Percentiles rank a stretch among this genome's conserved stretches.
Conservation (phyloP, 805 yeast species). For the Debaryomyces tyrocola region DNA sequence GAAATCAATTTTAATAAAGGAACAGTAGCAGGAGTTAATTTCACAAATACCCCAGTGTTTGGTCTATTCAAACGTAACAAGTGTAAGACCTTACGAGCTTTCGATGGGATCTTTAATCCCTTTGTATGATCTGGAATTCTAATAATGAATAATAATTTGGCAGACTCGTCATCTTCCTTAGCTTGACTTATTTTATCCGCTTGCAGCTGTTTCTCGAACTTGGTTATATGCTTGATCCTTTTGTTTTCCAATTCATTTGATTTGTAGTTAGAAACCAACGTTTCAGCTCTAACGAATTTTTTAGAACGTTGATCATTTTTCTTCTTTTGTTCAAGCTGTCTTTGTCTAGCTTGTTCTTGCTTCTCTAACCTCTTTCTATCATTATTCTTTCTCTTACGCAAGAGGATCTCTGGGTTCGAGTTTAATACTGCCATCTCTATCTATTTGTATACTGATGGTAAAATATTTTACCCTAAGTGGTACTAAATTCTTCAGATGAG, state of each 20-base stretch:
- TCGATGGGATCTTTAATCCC: slow-evolving; percentile 65
- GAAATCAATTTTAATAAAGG: slow-evolving; percentile 67
- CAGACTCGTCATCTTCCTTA: slow-evolving; percentile 12
- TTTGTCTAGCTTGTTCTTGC: slow-evolving; percentile 61
- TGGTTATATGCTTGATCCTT: slow-evolving; percentile 63
- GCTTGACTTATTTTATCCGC: slow-evolving; percentile 21
- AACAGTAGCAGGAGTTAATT: slow-evolving; percentile 55
- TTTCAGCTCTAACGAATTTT: slow-evolving; percentile 72
- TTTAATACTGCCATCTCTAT: slow-evolving; percentile 49
- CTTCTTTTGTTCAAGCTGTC: slow-evolving; percentile 44
- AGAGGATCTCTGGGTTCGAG: slow-evolving; percentile 73
- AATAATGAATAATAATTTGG: slow-evolving; percentile 59
- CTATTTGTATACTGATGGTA: background rate
- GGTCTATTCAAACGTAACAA: slow-evolving; percentile 58
- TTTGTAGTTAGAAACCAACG: slow-evolving; percentile 63
- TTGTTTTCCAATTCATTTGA: slow-evolving; percentile 67
- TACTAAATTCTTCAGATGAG: background rate
- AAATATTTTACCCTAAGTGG: background rate
- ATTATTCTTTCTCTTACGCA: slow-evolving; percentile 76
- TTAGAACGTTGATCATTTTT: slow-evolving; percentile 45
- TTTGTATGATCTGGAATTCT: slow-evolving; percentile 61
- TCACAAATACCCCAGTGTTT: slow-evolving; percentile 73
- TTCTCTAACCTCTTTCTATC: slow-evolving; percentile 72
- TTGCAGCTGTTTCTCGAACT: slow-evolving; percentile 48
- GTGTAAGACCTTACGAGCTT: slow-evolving; percentile 58